phyloP scores from a whole-genome alignment of 2,329 filamentous ascomycete genomes.

The Hypoxylon sp. region DNA sequence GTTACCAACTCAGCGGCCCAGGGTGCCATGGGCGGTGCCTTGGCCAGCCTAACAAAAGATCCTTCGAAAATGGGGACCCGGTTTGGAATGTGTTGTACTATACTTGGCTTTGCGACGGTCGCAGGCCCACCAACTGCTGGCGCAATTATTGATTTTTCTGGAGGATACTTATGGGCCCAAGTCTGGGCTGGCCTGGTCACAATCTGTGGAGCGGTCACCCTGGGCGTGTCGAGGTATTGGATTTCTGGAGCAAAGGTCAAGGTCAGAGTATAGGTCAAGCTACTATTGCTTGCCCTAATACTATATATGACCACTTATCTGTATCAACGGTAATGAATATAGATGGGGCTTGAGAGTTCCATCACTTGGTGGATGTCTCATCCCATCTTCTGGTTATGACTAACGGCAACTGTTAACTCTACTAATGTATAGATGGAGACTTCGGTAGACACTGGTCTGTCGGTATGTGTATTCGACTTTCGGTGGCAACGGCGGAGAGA shows the following conservation, averaged over 20 bases:
- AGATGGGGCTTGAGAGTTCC: background rate
- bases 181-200: slow-evolving; percentile 62
- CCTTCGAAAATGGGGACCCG: slow-evolving; percentile 62
- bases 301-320: background rate
- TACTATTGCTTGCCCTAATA: slow-evolving; percentile 4
- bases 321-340: slow-evolving; percentile 23
- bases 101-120: slow-evolving; percentile 60
- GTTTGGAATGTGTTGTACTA: slow-evolving; percentile 63
- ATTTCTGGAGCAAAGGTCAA: slow-evolving; percentile 34
- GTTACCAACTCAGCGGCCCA: slow-evolving; percentile 61
- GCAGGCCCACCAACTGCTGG: slow-evolving; percentile 63
- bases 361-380: slow-evolving; percentile 17
- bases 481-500: slow-evolving; percentile 5
- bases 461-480: slow-evolving; percentile 24
- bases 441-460: slow-evolving; percentile 15
- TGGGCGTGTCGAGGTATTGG: slow-evolving; percentile 41
- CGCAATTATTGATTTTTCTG: slow-evolving; percentile 60
- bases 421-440: slow-evolving; percentile 27
- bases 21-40: slow-evolving; percentile 59
- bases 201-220: slow-evolving; percentile 34
- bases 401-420: slow-evolving; percentile 19
- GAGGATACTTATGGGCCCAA: slow-evolving; percentile 62
- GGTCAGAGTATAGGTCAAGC: slow-evolving; percentile 34
- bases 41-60: slow-evolving; percentile 61
- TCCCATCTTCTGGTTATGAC: slow-evolving; percentile 16